These are phyloP conservation scores for Cardamine resedifolia DNA, from an alignment of 345 rosid genomes.

Conservation along the genomic window DNA sequence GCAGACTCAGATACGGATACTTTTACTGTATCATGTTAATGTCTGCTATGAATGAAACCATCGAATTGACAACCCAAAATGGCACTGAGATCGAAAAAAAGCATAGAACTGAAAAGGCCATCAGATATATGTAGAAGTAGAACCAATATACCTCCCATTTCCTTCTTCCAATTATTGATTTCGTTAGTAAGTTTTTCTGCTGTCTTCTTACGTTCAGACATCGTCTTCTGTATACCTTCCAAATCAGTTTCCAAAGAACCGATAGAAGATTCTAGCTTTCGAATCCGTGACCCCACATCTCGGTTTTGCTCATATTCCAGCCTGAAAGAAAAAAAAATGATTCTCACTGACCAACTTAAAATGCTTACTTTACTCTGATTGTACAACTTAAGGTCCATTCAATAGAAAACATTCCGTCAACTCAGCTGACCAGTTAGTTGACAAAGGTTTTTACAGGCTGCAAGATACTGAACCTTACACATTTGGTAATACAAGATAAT, in stretches of 20 bases:
- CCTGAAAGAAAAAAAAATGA: conserved; percentile 44
- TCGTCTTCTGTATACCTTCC: conserved; percentile 55
- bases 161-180: conserved; percentile 72
- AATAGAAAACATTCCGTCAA: conserved; percentile 9
- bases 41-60: conserved; percentile 8
- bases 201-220: conserved; percentile 61
- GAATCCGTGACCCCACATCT: conserved; percentile 80
- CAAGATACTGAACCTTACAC: conserved; percentile 8
- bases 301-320: conserved; percentile 93
- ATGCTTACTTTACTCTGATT: background rate
- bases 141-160: conserved; percentile 61
- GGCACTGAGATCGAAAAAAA: conserved; percentile 12
- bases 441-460: conserved; percentile 15
- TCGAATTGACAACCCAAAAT: conserved; percentile 21
- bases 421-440: conserved; percentile 20
- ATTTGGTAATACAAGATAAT: conserved; percentile 16
- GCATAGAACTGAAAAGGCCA: conserved; percentile 5
- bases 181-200: conserved; percentile 60
- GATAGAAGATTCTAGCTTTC: conserved; percentile 75
- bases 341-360: conserved; percentile 1
- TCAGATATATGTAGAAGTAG: conserved; percentile 6
- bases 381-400: conserved; percentile 23
- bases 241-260: conserved; percentile 63
- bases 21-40: conserved; percentile 12
- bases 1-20: conserved; percentile 21